Percentiles rank a stretch among this genome's conserved stretches.
These are phyloP conservation scores for Cerrena zonata DNA, from an alignment of 1,284 basidiomycete genomes.

Conservation along the genomic window DNA sequence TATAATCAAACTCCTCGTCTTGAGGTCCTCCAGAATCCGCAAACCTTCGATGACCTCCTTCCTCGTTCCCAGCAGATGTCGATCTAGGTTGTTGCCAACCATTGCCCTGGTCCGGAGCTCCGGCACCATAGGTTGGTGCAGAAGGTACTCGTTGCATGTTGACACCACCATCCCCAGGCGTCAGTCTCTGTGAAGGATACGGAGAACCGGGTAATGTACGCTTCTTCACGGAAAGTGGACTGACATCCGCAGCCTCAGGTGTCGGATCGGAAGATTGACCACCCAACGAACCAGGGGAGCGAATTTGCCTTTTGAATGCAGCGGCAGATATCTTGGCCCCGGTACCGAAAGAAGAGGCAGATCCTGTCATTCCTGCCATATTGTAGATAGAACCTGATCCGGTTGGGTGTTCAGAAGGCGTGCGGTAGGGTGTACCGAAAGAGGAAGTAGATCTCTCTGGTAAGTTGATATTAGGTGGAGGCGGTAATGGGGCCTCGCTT, in stretches of 20 bases:
- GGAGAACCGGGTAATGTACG: conserved; percentile 38
- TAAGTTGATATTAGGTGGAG: conserved; percentile 8
- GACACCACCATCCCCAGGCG: conserved; percentile 14
- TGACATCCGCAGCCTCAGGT: conserved; percentile 33
- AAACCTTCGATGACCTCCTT: conserved; percentile 3
- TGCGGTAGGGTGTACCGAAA: conserved; percentile 27
- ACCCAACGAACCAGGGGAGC: conserved; percentile 25
- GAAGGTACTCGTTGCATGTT: conserved; percentile 11
- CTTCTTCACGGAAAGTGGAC: conserved; percentile 47
- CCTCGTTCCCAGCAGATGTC: background rate
- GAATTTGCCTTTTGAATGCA: conserved; percentile 56
- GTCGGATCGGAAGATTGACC: conserved; percentile 13
- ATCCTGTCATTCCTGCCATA: conserved; percentile 26
- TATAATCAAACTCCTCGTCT: conserved; percentile 53
- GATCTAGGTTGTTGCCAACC: conserved; percentile 12
- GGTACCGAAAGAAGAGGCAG: conserved; percentile 30
- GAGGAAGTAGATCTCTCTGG: conserved; percentile 23
- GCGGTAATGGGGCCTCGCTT: conserved; percentile 4
- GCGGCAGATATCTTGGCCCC: conserved; percentile 64
- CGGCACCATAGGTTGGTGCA: conserved; percentile 7
- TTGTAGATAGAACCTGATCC: conserved; percentile 18
- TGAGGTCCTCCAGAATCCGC: conserved; percentile 11
- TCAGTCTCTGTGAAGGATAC: conserved; percentile 23
- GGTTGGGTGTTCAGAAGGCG: conserved; percentile 34
- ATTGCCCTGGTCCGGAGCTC: conserved; percentile 13